These are phyloP conservation scores for Rhizophora apiculata DNA, from an alignment of 345 rosid species.

Conservation along the genomic window DNA sequence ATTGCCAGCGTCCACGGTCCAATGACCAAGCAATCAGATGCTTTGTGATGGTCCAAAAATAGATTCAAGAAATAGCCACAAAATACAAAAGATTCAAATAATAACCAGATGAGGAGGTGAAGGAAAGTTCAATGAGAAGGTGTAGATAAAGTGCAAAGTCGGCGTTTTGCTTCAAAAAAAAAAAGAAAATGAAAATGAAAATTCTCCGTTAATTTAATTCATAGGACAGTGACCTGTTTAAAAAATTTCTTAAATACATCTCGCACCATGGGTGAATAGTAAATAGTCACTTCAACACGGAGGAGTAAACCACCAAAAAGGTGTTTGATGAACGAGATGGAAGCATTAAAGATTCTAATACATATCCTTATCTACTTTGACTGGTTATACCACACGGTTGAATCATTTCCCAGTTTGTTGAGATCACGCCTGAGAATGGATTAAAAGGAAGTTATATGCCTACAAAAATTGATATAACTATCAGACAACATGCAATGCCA, in stretches of 20 bases:
- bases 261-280: neutral
- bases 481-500: neutral
- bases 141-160: no score
- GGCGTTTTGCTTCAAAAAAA: no score
- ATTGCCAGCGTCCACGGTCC: no score
- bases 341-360: neutral
- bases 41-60: no score
- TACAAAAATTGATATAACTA: neutral
- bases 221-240: neutral
- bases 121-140: no score
- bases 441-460: neutral
- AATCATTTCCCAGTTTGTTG: neutral
- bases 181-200: neutral
- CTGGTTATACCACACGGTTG: neutral
- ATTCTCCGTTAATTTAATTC: neutral
- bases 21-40: no score
- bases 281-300: neutral
- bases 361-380: neutral
- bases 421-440: conserved; percentile 16
- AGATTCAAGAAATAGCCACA: no score
- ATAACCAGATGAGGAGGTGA: no score
- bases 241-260: neutral
- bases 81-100: no score
- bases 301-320: neutral
- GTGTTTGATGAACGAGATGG: neutral